These are phyloP conservation scores for Chiua virens DNA, from an alignment of 768 basidiomycete species.

Conservation along the genomic window DNA sequence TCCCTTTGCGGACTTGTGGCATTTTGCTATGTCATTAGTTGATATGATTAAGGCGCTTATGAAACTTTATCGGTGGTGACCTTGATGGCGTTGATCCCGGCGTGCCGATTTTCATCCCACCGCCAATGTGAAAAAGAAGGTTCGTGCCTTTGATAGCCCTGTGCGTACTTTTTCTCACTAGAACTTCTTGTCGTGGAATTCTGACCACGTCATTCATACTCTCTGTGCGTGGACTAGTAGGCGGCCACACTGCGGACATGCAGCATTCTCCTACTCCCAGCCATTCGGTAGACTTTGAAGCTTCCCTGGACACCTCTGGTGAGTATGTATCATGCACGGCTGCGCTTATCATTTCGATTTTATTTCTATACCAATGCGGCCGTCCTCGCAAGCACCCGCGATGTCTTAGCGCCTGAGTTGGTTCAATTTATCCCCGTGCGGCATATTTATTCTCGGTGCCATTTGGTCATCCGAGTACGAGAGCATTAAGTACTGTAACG, in stretches of 20 bases:
- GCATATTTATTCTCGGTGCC: conserved; percentile 3
- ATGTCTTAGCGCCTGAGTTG: conserved; percentile 1
- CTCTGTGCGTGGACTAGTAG: conserved; percentile 5
- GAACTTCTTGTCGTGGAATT: too few relatives aligned
- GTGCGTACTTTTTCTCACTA: conserved; percentile 13
- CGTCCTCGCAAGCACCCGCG: conserved; percentile 4
- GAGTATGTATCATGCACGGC: too few relatives aligned
- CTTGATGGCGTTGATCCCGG: conserved; percentile 29
- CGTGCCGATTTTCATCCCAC: conserved; percentile 20
- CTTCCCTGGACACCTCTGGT: neutral
- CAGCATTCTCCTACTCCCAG: conserved; percentile 2
- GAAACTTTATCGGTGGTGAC: conserved; percentile 27
- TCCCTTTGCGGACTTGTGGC: conserved; percentile 4
- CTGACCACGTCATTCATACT: conserved; percentile 17
- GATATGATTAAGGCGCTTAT: conserved; percentile 27
- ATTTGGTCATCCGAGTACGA: neutral
- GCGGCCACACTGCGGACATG: conserved; percentile 29
- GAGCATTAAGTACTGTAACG: too few relatives aligned
- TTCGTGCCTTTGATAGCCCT: conserved; percentile 25
- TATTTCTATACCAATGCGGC: too few relatives aligned
- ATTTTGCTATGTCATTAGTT: conserved; percentile 21
- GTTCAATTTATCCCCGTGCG: conserved; percentile 4
- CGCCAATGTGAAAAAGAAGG: conserved; percentile 23
- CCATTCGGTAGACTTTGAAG: too few relatives aligned
- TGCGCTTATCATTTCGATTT: neutral